Evolutionary conservation across 805 yeast species (phyloP).

Genomic region (Yarrowia bubula): DNA sequence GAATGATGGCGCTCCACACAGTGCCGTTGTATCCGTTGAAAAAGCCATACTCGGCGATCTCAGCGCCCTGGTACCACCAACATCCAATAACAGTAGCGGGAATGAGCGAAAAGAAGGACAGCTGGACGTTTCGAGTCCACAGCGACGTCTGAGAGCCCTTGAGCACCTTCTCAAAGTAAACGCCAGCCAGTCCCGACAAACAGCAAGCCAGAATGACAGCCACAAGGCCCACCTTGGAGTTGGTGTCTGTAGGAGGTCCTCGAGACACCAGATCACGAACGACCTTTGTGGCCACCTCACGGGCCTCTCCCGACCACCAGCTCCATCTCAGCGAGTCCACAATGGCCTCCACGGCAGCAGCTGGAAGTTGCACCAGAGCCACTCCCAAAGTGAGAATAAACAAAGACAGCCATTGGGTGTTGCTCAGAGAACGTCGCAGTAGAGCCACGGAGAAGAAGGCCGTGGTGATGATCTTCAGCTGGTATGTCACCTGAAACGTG

Average conservation of each 20-base stretch:
- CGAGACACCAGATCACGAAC: slow-evolving; percentile 18
- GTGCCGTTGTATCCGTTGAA: slow-evolving; percentile 43
- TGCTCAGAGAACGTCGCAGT: slow-evolving; percentile 39
- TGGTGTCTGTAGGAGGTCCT: slow-evolving; percentile 32
- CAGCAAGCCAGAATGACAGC: slow-evolving; percentile 43
- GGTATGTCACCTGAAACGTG: slow-evolving; percentile 46
- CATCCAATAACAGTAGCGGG: slow-evolving; percentile 44
- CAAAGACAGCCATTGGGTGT: slow-evolving; percentile 42
- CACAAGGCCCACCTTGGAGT: slow-evolving; percentile 38
- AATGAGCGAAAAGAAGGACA: slow-evolving; percentile 42
- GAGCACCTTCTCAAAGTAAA: slow-evolving; percentile 45
- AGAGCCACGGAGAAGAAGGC: slow-evolving; percentile 45
- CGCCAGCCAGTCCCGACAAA: slow-evolving; percentile 45
- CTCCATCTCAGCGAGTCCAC: slow-evolving; percentile 27
- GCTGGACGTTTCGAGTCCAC: slow-evolving; percentile 45
- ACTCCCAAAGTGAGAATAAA: slow-evolving; percentile 42
- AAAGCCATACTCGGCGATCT: slow-evolving; percentile 41
- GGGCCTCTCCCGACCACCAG: slow-evolving; percentile 27
- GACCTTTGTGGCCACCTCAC: slow-evolving; percentile 15
- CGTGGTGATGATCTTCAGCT: slow-evolving; percentile 45
- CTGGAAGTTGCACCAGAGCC: slow-evolving; percentile 44
- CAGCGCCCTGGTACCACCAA: slow-evolving; percentile 40
- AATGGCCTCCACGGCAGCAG: slow-evolving; percentile 32
- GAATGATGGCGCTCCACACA: slow-evolving; percentile 42
- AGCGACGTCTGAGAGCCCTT: slow-evolving; percentile 41